Evolutionary conservation across 306 rosid genomes (phyloP).

Genomic region (Comarum palustre): DNA sequence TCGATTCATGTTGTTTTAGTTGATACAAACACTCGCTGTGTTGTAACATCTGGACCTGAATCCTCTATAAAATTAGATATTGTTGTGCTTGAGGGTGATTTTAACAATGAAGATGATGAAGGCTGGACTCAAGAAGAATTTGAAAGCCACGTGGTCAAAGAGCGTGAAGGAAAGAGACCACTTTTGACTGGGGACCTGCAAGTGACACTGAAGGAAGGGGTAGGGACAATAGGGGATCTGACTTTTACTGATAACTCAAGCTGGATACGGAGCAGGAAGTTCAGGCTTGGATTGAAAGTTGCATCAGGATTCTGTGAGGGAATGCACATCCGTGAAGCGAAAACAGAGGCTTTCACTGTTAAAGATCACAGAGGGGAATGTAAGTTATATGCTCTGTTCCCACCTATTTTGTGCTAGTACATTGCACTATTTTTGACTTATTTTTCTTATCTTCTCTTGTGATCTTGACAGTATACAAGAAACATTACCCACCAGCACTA

Average conservation of each 20-base stretch:
- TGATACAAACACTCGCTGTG: conserved; percentile 55
- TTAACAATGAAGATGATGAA: conserved; percentile 89
- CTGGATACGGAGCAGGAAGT: conserved; percentile 98
- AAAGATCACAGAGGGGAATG: conserved; percentile 99
- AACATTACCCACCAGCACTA: conserved; percentile 91
- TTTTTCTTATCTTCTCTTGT: conserved; percentile 18
- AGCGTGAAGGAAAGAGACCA: conserved; percentile 98
- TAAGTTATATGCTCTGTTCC: conserved; percentile 40
- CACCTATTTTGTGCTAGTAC: conserved; percentile 13
- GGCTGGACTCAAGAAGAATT: conserved; percentile 91
- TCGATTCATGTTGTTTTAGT: conserved; percentile 77
- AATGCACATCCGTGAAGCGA: conserved; percentile 84
- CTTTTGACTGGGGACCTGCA: conserved; percentile 87
- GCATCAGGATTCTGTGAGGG: conserved; percentile 74
- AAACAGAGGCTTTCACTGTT: conserved; percentile 97
- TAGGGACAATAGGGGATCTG: conserved; percentile 90
- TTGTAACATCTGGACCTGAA: conserved; percentile 73
- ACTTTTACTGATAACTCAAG: conserved; percentile 96
- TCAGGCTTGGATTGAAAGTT: conserved; percentile 91
- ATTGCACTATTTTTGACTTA: neutral
- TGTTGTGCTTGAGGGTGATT: conserved; percentile 98
- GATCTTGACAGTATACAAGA: conserved; percentile 80
- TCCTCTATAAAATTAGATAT: conserved; percentile 74
- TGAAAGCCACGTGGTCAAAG: conserved; percentile 91
- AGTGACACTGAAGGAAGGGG: conserved; percentile 92